Evolutionary conservation across 371 early-diverging fungal genomes (phyloP), one percentile per base, ranked within the genome.

Genomic region (Mucor racemosus): DNA sequence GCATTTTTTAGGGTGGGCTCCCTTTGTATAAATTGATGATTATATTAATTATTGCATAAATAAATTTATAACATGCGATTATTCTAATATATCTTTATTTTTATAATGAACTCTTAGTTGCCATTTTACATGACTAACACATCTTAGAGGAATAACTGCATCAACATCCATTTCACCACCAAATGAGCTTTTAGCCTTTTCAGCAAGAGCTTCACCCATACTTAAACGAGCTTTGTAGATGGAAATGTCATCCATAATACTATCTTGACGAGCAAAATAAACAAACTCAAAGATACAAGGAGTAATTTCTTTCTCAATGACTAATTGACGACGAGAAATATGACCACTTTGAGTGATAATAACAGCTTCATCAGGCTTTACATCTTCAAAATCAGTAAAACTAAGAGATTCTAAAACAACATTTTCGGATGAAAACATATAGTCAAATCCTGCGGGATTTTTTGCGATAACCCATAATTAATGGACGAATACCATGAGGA

Each of bases 261-360:
- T 95, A 73, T 98, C 99, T 9, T 98, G 97, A 34, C 99, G 91
- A 15, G 98, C 97, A 87, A 98, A 98, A 84, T 98, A 94, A 55
- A 98, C 98, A 71, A 94, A 97, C 81, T 98, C 99, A 71, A 98
- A 98, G 72, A 98, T 94, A 79, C 98, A 98, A 42, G 98, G 99
- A 17, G 97, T 84, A 50, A 95, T 90, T 1, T 72, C 31, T n/a
- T 80, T 74, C 40, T 81, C 68, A 6, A 78, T 73, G 11, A 87
- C 81, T 71, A 91, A 77, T 44, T 88, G 84, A 19, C 91, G 87
- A 46, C 84, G 84, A 26, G 85, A 81, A n/a, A 95, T 77, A 0
- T 85, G 84, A 15, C 81, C 76, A 60, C 89, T 38, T 57, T 57
- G 88, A 58, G 93, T 93, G 53, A 97, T 91, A 62, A 98, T 97